Evolutionary conservation across 768 basidiomycete genomes (phyloP).

Genomic region (Xerocomus potaroensis): DNA sequence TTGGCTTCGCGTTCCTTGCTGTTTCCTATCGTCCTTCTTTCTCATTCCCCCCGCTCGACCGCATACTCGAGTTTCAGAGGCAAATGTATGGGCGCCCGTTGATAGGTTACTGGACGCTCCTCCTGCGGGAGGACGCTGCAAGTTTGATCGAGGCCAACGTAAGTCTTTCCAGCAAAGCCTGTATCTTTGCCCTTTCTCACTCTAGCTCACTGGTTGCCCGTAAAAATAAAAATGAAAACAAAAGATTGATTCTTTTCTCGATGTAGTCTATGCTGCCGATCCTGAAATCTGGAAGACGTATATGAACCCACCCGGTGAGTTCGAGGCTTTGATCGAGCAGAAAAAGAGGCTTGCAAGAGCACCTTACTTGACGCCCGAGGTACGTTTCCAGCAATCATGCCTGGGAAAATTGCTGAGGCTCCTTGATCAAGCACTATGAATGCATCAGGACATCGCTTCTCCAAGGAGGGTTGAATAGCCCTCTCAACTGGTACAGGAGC

Average conservation of each 20-base stretch:
- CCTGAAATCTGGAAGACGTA: conserved; percentile 33
- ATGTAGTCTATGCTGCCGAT: conserved; percentile 33
- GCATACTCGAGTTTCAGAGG: conserved; percentile 23
- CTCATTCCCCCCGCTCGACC: conserved; percentile 24
- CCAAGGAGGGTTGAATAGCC: conserved; percentile 30
- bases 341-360: conserved; percentile 17
- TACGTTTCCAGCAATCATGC: conserved; percentile 7
- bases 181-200: background rate
- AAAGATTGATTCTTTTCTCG: conserved; percentile 40
- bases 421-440: conserved; percentile 24
- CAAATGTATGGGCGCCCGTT: conserved; percentile 34
- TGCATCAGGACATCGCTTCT: conserved; percentile 25
- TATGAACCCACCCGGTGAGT: conserved; percentile 32
- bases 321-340: conserved; percentile 30
- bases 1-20: conserved; percentile 36
- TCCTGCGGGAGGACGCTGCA: conserved; percentile 30
- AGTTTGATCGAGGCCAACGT: conserved; percentile 34
- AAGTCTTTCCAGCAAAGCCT: conserved; percentile 2
- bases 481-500: conserved; percentile 38
- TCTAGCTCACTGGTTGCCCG: too few species aligned
- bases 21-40: conserved; percentile 32
- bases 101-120: conserved; percentile 41
- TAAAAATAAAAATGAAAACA: background rate
- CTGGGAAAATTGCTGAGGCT: conserved; percentile 1
- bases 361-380: conserved; percentile 33